phyloP scores from a whole-genome alignment of 177 flowering plant species.

The Vitis hybrid region DNA sequence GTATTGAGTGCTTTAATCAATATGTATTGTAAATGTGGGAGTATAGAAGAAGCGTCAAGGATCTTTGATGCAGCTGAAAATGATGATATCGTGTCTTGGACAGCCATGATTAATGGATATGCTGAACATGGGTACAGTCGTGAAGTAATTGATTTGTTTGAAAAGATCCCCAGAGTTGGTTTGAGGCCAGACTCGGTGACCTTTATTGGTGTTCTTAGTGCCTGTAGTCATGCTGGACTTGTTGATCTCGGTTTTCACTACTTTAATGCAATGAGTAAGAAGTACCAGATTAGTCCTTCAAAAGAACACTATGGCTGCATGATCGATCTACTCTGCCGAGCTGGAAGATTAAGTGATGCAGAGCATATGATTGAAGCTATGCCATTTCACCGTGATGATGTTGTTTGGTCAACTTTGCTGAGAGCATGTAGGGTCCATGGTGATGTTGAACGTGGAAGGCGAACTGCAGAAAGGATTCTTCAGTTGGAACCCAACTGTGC shows the following conservation, averaged over 20 bases:
- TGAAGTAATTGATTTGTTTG: constrained; percentile 75
- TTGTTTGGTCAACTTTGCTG: constrained; percentile 83
- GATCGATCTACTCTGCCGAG: constrained; percentile 83
- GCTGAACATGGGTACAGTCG: constrained; percentile 84
- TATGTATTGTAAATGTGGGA: constrained; percentile 90
- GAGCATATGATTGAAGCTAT: constrained; percentile 68
- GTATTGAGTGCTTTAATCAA: constrained; percentile 68
- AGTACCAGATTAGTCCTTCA: constrained; percentile 49
- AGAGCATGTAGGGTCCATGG: constrained; percentile 71
- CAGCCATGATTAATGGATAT: constrained; percentile 91
- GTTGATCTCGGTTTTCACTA: constrained; percentile 75
- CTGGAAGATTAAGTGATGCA: constrained; percentile 73
- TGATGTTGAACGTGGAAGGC: constrained; percentile 64
- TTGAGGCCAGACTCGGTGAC: constrained; percentile 76
- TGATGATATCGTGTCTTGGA: constrained; percentile 77
- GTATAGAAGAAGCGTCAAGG: constrained; percentile 58
- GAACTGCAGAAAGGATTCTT: constrained; percentile 61
- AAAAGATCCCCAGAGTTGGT: constrained; percentile 44
- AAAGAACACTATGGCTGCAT: constrained; percentile 94
- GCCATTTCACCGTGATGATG: constrained; percentile 78
- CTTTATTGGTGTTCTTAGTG: constrained; percentile 79
- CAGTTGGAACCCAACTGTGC: constrained; percentile 68
- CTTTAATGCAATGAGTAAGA: constrained; percentile 52
- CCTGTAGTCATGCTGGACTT: constrained; percentile 87
- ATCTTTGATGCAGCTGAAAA: constrained; percentile 36